Evolutionary conservation across 345 rosid genomes (phyloP).

Genomic region (Aquilaria sinensis): DNA sequence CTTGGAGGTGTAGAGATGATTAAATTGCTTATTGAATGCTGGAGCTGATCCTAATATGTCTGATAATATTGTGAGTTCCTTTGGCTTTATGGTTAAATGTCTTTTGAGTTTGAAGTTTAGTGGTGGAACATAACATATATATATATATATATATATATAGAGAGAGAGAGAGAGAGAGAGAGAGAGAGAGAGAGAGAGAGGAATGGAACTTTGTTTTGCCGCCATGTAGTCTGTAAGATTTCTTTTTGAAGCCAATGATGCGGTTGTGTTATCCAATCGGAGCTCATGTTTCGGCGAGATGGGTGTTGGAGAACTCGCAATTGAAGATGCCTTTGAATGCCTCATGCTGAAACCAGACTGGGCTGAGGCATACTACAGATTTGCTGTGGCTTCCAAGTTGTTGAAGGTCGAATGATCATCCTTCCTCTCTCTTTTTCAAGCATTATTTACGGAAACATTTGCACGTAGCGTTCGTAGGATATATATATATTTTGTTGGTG

Average conservation of each 20-base stretch:
- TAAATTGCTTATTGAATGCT: slow-evolving; percentile 7
- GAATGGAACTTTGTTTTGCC: no score
- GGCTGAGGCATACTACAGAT: slow-evolving; percentile 14
- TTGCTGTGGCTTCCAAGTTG: slow-evolving; percentile 16
- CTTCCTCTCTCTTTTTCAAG: no score
- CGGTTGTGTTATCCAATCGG: slow-evolving; percentile 12
- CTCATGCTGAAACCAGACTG: not conserved
- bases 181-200: no score
- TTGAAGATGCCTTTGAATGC: slow-evolving; percentile 7
- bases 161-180: no score
- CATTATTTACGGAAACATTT: no score
- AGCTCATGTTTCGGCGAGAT: slow-evolving; percentile 14
- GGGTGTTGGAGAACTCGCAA: slow-evolving; percentile 9
- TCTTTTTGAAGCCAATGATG: not conserved
- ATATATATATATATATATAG: not conserved
- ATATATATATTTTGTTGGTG: no score
- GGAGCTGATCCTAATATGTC: slow-evolving; percentile 11
- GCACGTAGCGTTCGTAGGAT: no score
- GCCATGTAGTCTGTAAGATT: no score
- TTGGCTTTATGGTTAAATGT: not conserved
- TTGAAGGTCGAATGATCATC: slow-evolving; percentile 4
- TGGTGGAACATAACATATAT: not conserved
- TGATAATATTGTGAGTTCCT: not conserved
- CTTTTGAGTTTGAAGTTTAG: no score
- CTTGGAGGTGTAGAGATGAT: not conserved